A percentile compares a stretch with the other conserved stretches of the same genome.
phyloP scores from a whole-genome alignment of 371 early-diverging fungal genomes.

The Nematocida sp. region DNA sequence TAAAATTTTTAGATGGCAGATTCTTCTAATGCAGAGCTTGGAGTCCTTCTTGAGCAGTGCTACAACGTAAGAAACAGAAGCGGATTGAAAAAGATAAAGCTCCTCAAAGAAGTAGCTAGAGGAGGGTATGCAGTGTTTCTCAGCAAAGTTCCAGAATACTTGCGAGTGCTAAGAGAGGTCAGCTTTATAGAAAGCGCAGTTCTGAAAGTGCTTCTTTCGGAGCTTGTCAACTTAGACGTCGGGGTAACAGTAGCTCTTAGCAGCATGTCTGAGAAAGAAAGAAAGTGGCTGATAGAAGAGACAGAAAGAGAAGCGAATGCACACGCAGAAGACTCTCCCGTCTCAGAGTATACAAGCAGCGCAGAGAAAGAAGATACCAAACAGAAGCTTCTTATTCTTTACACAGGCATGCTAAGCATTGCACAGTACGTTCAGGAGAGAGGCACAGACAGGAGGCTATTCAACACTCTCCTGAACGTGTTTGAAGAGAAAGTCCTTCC shows the following conservation, averaged over 20 bases:
- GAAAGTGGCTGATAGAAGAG: neutral
- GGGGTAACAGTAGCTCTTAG: neutral
- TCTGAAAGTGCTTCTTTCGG: neutral
- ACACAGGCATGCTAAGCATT: neutral
- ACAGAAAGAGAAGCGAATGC: neutral
- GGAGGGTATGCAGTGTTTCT: neutral
- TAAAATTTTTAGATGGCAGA: too few relatives aligned
- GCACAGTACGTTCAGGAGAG: too few relatives aligned
- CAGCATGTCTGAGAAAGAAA: neutral
- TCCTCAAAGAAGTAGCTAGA: neutral
- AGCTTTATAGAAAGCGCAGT: neutral
- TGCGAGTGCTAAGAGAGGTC: neutral
- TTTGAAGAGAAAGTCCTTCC: conserved; percentile 19
- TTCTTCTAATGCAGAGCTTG: neutral
- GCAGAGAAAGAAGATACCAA: neutral
- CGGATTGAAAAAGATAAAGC: neutral
- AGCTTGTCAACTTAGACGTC: conserved; percentile 11
- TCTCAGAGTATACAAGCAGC: neutral
- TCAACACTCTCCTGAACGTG: neutral
- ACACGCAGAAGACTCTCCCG: neutral
- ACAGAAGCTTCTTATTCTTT: neutral
- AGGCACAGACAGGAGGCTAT: too few relatives aligned
- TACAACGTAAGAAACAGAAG: neutral
- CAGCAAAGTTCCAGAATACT: neutral
- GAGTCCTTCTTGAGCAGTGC: neutral